Percentiles rank a stretch among this genome's conserved stretches.
phyloP scores from a whole-genome alignment of 139 green algal genomes.

The Chlamydomonas sp. region DNA sequence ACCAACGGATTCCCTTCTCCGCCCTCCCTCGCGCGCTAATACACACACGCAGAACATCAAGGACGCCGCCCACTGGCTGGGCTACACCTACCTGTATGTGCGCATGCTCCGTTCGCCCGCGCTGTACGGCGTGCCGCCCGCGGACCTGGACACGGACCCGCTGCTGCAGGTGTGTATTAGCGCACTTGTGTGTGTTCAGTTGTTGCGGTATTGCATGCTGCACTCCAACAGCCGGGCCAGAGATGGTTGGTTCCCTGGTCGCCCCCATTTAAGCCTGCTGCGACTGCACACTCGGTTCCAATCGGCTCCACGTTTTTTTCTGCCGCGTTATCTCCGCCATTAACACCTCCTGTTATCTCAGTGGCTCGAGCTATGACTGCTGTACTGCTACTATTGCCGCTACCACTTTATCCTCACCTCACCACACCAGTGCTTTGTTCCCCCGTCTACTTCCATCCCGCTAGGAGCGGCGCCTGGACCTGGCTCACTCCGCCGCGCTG shows the following conservation, averaged over 20 bases:
- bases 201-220: no score
- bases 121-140: conserved; percentile 90
- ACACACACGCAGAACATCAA: conserved; percentile 68
- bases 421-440: not conserved
- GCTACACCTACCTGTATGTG: conserved; percentile 97
- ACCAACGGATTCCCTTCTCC: not conserved
- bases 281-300: no score
- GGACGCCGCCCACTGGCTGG: conserved; percentile 90
- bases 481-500: conserved; percentile 89
- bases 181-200: not conserved
- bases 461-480: conserved; percentile 85
- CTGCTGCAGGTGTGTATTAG: conserved; percentile 63
- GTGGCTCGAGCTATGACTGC: no score
- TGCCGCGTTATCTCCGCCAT: no score
- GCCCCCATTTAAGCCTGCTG: no score
- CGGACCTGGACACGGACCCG: conserved; percentile 81
- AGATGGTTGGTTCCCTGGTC: no score
- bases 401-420: not conserved
- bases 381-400: no score
- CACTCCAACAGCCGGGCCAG: no score
- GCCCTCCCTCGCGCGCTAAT: not conserved
- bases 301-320: no score
- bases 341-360: no score
- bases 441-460: no score
- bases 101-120: conserved; percentile 94